A percentile compares a stretch with the other conserved stretches of the same genome.
Conservation (phyloP, 495 filamentous ascomycete genomes). For the Filosporella fistucella region DNA sequence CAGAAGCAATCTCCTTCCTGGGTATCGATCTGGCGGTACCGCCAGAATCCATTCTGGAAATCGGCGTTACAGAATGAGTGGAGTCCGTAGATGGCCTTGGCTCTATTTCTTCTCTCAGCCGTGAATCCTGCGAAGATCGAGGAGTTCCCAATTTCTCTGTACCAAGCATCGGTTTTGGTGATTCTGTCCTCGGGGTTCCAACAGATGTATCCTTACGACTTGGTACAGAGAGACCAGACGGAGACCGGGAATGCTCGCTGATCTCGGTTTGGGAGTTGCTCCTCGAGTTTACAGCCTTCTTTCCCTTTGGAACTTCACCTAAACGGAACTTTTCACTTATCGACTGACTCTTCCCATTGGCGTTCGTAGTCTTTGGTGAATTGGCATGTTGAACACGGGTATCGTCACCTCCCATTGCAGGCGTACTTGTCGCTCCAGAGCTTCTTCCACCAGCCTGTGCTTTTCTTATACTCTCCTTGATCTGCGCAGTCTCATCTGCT, state of each 20-base stretch:
- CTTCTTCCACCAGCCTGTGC: conserved; percentile 37
- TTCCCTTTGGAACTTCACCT: conserved; percentile 69
- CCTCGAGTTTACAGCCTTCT: conserved; percentile 54
- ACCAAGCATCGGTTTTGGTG: conserved; percentile 16
- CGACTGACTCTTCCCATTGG: conserved; percentile 21
- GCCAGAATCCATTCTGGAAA: conserved; percentile 25
- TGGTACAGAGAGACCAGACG: conserved; percentile 9
- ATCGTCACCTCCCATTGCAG: conserved; percentile 35
- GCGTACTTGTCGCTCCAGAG: conserved; percentile 31
- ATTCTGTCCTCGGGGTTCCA: conserved; percentile 16
- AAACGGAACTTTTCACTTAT: conserved; percentile 60
- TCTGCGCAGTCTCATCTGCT: conserved; percentile 39
- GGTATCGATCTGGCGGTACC: conserved; percentile 34
- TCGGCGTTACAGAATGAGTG: conserved; percentile 23
- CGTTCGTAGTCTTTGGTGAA: conserved; percentile 15
- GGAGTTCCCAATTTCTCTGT: conserved; percentile 40
- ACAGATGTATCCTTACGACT: conserved; percentile 12
- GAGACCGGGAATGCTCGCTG: conserved; percentile 13
- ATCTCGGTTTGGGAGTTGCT: conserved; percentile 57
- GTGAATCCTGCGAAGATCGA: conserved; percentile 43
- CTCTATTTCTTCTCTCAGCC: conserved; percentile 38
- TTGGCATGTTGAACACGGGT: conserved; percentile 30
- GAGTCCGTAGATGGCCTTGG: conserved; percentile 37
- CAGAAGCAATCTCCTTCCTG: conserved; percentile 38
- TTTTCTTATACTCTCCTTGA: conserved; percentile 24